Base-by-base conservation (phyloP, 225 moss, liverwort and hornwort species). In the Anthoceros angustus region DNA sequence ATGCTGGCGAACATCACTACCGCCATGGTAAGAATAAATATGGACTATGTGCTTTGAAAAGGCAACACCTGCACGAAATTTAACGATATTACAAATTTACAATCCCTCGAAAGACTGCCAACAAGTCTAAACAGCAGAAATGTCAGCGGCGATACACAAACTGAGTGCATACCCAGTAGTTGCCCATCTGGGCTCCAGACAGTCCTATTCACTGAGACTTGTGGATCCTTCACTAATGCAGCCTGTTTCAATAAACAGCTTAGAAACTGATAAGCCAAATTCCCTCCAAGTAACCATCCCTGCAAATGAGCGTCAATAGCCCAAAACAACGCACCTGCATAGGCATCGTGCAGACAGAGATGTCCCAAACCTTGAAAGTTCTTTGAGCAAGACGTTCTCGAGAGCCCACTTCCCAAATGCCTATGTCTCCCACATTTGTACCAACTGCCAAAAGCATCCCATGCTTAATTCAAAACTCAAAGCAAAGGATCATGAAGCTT, bases 1-100 rank as follows among this genome's bases (percentile, higher is more conserved):
- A 74, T 91, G 95, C 69, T 88, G 91, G 64, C 95, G 80, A 74
- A 95, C 71, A 62, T 91, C 95, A 75, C 72, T 84, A 20, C 83
- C 88, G 71, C 86, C 82, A 66, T 71, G 82, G 55, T 88, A 95
- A 63, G 86, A 70, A 61, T 95, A 95, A 40, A 95, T 95, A 73
- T 95, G 95, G 26, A 95, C 95, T 24, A 95, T 95, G 50, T 91
- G 90, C 66, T 95, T 95, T 7, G 95, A 95, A 69, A 90, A 95
- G 43, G 95, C 95, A 72, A 95, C 95, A 76, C 94, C 94, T 95
- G 77, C 50, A 1, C 16, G 9, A 69, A 32, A 62, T 0, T 5
- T 21, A 10, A 10, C 42, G 12, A 25, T 41, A 12, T n/a, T 64
- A 1, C 4, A 32, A 4, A 32, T 4, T 32, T 4, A 32, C 32